phyloP scores from a whole-genome alignment of 306 rosid species.

The Pyrus pyrifolia region DNA sequence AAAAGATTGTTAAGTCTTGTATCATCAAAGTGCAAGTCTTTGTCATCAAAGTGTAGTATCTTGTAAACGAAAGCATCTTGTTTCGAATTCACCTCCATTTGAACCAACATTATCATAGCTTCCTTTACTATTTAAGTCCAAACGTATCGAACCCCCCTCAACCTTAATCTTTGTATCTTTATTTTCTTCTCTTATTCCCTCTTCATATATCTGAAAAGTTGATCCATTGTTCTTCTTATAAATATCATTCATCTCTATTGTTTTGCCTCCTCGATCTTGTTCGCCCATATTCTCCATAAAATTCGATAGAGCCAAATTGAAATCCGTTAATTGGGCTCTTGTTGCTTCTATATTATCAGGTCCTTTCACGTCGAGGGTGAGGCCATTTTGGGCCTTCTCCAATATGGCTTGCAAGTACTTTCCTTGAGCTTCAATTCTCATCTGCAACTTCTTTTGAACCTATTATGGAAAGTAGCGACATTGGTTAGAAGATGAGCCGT shows the following conservation, averaged over 20 bases:
- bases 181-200: constrained; percentile 29
- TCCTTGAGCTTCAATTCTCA: constrained; percentile 92
- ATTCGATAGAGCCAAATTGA: constrained; percentile 58
- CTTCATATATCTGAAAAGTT: constrained; percentile 32
- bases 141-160: constrained; percentile 39
- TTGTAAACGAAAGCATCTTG: constrained; percentile 42
- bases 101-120: constrained; percentile 50
- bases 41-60: constrained; percentile 22
- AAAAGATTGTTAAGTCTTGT: too few species aligned
- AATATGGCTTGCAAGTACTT: constrained; percentile 70
- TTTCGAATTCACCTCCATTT: constrained; percentile 47
- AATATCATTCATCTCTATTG: constrained; percentile 20
- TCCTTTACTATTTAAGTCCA: constrained; percentile 72
- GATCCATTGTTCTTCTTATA: constrained; percentile 27
- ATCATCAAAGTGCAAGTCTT: too few species aligned
- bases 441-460: constrained; percentile 73
- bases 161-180: constrained; percentile 42
- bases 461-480: constrained; percentile 1
- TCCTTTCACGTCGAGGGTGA: constrained; percentile 46
- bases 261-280: constrained; percentile 43
- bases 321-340: constrained; percentile 51
- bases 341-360: constrained; percentile 42
- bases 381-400: constrained; percentile 73
- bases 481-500: neutral
- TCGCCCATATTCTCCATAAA: constrained; percentile 61